Evolutionary conservation across 306 rosid species (phyloP).

Genomic region (Malus asiatica): DNA sequence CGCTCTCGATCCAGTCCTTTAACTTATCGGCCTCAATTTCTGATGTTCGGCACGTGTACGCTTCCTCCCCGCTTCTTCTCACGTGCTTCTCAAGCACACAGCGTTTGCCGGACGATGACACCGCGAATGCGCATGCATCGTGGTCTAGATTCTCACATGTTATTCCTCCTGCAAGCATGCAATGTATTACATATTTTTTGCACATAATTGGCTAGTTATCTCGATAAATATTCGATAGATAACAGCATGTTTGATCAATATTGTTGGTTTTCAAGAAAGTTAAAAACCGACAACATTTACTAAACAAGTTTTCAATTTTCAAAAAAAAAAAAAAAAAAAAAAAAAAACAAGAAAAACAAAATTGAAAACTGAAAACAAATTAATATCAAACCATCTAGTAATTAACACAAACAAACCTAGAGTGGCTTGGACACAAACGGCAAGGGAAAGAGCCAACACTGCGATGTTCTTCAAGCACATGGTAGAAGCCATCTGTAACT

Average conservation of each 20-base stretch:
- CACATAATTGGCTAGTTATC: background rate
- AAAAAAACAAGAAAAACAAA: no score
- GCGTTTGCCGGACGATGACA: conserved; percentile 55
- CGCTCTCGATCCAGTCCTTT: conserved; percentile 54
- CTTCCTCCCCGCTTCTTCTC: conserved; percentile 57
- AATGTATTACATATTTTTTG: background rate
- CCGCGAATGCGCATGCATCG: conserved; percentile 61
- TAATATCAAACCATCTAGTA: background rate
- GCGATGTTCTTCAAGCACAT: conserved; percentile 30
- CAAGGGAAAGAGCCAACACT: conserved; percentile 26
- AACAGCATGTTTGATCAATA: background rate
- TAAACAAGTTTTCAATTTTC: background rate
- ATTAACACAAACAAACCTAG: conserved; percentile 27
- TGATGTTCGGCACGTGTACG: conserved; percentile 61
- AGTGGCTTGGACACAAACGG: conserved; percentile 34
- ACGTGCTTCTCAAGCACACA: conserved; percentile 74
- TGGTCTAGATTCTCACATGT: conserved; percentile 52
- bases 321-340: no score
- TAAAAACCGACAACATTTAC: background rate
- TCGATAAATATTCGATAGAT: background rate
- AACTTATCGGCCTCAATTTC: conserved; percentile 64
- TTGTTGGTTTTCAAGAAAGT: background rate
- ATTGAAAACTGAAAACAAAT: background rate
- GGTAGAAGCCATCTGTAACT: conserved; percentile 34
- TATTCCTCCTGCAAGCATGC: conserved; percentile 31